A percentile compares a stretch with the other conserved stretches of the same genome.
phyloP scores from a whole-genome alignment of 495 filamentous ascomycete species.

The Xylaria curta region DNA sequence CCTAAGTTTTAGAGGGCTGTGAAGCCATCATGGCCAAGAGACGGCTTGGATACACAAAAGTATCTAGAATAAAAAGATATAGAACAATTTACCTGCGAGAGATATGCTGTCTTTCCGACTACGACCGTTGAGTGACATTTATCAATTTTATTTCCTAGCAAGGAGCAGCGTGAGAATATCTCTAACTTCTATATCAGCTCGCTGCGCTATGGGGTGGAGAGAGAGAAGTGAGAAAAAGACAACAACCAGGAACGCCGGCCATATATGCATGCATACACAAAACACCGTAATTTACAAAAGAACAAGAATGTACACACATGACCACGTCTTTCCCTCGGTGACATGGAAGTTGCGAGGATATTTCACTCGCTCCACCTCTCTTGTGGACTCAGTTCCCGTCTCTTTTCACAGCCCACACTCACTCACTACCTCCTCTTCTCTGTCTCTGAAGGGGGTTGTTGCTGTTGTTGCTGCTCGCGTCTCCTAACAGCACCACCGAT shows the following conservation, averaged over 20 bases:
- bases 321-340: neutral
- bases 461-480: neutral
- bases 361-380: neutral
- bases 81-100: neutral
- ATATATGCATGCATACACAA: constrained; percentile 32
- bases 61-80: neutral
- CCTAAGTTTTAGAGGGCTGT: neutral
- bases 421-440: constrained; percentile 11
- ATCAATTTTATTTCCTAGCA: neutral
- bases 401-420: no score
- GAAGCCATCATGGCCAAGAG: neutral
- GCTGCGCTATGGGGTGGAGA: neutral
- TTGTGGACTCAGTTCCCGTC: neutral
- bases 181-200: constrained; percentile 16
- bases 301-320: constrained; percentile 8
- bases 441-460: neutral
- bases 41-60: neutral
- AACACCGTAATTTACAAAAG: neutral
- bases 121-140: neutral
- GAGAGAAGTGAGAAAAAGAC: constrained; percentile 25
- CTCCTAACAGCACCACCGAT: constrained; percentile 42
- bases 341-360: neutral
- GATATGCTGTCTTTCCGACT: neutral
- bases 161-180: neutral
- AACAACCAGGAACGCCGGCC: constrained; percentile 31